These are phyloP conservation scores for Curvularia lunata DNA, from an alignment of 2,329 filamentous ascomycete genomes.

Conservation along the genomic window DNA sequence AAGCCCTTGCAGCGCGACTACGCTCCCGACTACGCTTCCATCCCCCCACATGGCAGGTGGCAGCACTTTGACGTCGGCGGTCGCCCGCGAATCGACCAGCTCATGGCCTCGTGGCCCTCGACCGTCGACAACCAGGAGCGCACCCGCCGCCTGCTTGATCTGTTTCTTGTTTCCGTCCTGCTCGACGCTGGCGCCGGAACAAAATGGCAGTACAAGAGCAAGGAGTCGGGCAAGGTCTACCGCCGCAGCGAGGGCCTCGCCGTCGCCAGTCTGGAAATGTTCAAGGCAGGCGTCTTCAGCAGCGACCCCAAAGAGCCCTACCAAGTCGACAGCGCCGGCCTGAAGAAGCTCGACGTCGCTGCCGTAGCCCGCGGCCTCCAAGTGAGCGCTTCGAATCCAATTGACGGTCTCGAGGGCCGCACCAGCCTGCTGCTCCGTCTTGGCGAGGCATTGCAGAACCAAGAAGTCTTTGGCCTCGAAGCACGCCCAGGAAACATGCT, in stretches of 20 bases:
- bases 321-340: conserved; percentile 85
- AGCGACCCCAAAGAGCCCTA: conserved; percentile 79
- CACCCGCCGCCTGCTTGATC: conserved; percentile 75
- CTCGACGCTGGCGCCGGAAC: conserved; percentile 89
- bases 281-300: conserved; percentile 89
- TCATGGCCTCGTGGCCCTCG: conserved; percentile 72
- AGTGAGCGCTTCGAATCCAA: conserved; percentile 77
- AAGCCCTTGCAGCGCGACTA: conserved; percentile 65
- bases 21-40: conserved; percentile 70
- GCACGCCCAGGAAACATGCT: conserved; percentile 93
- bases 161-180: conserved; percentile 81
- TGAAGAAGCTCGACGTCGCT: conserved; percentile 75
- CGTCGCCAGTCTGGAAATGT: conserved; percentile 83
- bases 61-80: conserved; percentile 86
- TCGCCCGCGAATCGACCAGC: conserved; percentile 72
- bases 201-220: conserved; percentile 90
- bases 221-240: conserved; percentile 83
- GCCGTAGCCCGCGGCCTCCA: conserved; percentile 83
- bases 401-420: conserved; percentile 85
- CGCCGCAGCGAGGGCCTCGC: conserved; percentile 87
- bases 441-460: conserved; percentile 76
- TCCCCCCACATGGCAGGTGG: conserved; percentile 82
- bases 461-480: conserved; percentile 82
- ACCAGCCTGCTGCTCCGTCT: conserved; percentile 79
- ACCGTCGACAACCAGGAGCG: conserved; percentile 74